Conservation (phyloP, 2,329 filamentous ascomycete genomes). For the Neoascochyta sp. region DNA sequence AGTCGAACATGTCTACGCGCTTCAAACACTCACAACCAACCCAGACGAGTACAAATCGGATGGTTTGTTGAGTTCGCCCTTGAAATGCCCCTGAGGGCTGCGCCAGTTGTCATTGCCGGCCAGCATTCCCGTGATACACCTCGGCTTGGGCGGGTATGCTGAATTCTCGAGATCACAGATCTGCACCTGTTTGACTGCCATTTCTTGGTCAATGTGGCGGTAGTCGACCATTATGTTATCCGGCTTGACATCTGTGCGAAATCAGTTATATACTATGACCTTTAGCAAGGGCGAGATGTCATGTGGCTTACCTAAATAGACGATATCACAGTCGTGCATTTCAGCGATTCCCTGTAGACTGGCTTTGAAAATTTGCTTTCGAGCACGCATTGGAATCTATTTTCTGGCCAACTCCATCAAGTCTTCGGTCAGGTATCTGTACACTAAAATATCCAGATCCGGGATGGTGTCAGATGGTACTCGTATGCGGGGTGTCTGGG, state of each 20-base stretch:
- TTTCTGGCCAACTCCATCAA: conserved; percentile 16
- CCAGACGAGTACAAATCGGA: conserved; percentile 32
- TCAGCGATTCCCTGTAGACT: conserved; percentile 22
- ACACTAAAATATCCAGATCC: conserved; percentile 21
- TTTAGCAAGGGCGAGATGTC: neutral
- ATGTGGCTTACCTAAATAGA: conserved; percentile 20
- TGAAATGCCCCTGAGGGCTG: conserved; percentile 29
- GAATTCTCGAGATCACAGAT: conserved; percentile 33
- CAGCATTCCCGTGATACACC: conserved; percentile 28
- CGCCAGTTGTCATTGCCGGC: conserved; percentile 33
- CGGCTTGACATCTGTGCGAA: conserved; percentile 25
- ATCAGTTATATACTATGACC: conserved; percentile 6
- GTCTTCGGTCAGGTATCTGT: conserved; percentile 17
- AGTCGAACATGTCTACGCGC: neutral
- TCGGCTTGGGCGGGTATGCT: conserved; percentile 33
- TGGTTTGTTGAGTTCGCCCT: conserved; percentile 25
- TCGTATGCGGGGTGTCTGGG: conserved; percentile 13
- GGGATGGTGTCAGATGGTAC: conserved; percentile 18
- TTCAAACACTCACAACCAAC: conserved; percentile 17
- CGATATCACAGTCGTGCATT: conserved; percentile 22
- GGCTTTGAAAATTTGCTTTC: conserved; percentile 23
- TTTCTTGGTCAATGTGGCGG: conserved; percentile 7
- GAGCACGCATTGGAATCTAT: conserved; percentile 10
- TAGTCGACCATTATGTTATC: conserved; percentile 28
- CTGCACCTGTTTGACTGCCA: conserved; percentile 18